phyloP scores from a whole-genome alignment of 1,284 basidiomycete species.

The Trichosporon faecale region DNA sequence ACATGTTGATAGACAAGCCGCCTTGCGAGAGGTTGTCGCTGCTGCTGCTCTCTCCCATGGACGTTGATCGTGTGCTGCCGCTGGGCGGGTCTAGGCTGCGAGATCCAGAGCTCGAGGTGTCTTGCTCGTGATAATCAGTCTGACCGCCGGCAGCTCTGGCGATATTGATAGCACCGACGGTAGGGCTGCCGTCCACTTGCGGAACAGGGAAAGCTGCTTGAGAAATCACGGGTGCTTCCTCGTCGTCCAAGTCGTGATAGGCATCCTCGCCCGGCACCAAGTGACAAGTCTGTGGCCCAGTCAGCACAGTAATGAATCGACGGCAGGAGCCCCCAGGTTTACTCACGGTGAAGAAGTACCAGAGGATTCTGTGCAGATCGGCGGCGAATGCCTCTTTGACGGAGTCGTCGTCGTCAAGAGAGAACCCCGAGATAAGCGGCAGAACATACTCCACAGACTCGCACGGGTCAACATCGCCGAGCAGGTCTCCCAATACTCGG shows the following conservation, averaged over 20 bases:
- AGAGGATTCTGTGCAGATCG: conserved; percentile 77
- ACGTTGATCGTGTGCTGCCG: background rate
- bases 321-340: background rate
- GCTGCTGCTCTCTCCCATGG: background rate
- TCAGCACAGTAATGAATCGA: conserved; percentile 36
- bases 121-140: too few relatives aligned
- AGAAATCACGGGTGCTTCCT: background rate
- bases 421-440: conserved; percentile 79
- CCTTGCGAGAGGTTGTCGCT: background rate
- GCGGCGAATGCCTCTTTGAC: conserved; percentile 88
- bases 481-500: conserved; percentile 69
- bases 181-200: background rate
- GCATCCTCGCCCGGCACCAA: conserved; percentile 24
- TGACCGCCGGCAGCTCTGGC: background rate
- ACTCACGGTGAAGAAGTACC: conserved; percentile 85
- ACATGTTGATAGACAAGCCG: background rate
- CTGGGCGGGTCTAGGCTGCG: background rate
- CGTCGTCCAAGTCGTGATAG: background rate
- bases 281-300: conserved; percentile 24
- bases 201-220: background rate
- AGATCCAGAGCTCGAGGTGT: background rate
- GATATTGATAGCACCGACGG: background rate
- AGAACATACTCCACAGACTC: conserved; percentile 94
- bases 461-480: conserved; percentile 71
- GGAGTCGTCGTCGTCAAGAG: conserved; percentile 83